Evolutionary conservation across 768 basidiomycete species (phyloP).

Genomic region (Termitomyces sp.): DNA sequence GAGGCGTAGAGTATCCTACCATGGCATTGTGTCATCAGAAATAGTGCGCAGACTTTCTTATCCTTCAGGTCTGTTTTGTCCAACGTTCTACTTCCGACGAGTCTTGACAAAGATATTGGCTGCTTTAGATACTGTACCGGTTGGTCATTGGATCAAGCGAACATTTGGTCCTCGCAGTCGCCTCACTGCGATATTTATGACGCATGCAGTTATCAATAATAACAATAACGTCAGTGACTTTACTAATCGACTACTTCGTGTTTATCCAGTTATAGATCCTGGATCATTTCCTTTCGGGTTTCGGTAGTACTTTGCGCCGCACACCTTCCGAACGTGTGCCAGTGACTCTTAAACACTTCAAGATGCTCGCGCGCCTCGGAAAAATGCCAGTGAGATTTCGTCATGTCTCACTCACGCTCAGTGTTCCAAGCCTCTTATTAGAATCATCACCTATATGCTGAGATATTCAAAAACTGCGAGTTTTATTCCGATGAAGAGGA

Average conservation of each 20-base stretch:
- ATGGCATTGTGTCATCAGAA: conserved; percentile 29
- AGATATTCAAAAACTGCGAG: conserved; percentile 59
- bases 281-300: conserved; percentile 33
- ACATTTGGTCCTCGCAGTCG: conserved; percentile 51
- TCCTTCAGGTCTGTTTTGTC: conserved; percentile 43
- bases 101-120: background rate
- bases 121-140: conserved; percentile 42
- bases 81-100: background rate
- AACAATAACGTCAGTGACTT: conserved; percentile 35
- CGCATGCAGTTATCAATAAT: conserved; percentile 68
- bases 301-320: conserved; percentile 15
- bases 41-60: conserved; percentile 45
- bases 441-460: conserved; percentile 50
- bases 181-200: conserved; percentile 62
- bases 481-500: conserved; percentile 70
- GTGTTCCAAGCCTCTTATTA: conserved; percentile 16
- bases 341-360: conserved; percentile 72
- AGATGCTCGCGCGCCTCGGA: conserved; percentile 64
- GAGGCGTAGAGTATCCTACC: conserved; percentile 49
- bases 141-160: conserved; percentile 56
- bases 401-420: background rate
- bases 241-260: background rate
- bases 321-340: conserved; percentile 40
- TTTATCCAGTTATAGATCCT: conserved; percentile 33
- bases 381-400: conserved; percentile 45